These are phyloP conservation scores for Baudoinia panamericana DNA, from an alignment of 495 filamentous ascomycete genomes.

Conservation along the genomic window DNA sequence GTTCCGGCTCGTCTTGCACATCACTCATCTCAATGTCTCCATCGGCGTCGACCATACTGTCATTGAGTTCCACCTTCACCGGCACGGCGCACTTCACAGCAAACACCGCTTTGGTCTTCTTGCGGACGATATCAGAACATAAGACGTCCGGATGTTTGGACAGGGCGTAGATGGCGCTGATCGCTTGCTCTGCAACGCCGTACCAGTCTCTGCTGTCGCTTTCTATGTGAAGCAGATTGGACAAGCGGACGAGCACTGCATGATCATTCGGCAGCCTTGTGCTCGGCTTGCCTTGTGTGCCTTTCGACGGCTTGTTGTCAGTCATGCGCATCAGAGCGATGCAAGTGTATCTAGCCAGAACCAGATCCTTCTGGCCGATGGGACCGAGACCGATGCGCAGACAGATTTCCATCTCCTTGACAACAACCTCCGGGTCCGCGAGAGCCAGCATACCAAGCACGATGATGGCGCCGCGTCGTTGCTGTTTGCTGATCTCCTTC, in stretches of 20 bases:
- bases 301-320: slow-evolving; percentile 43
- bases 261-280: slow-evolving; percentile 86
- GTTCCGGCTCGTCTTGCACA: slow-evolving; percentile 23
- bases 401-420: slow-evolving; percentile 88
- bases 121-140: slow-evolving; percentile 79
- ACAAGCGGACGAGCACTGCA: slow-evolving; percentile 64
- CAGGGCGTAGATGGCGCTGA: slow-evolving; percentile 88
- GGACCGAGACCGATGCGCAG: slow-evolving; percentile 75
- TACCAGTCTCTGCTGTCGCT: slow-evolving; percentile 90
- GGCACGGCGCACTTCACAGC: slow-evolving; percentile 15
- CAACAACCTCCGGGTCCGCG: slow-evolving; percentile 80
- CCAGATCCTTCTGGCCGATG: slow-evolving; percentile 66
- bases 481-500: slow-evolving; percentile 83
- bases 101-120: slow-evolving; percentile 80
- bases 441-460: slow-evolving; percentile 94
- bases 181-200: slow-evolving; percentile 93
- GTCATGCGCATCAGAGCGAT: slow-evolving; percentile 80
- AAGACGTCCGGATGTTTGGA: slow-evolving; percentile 89
- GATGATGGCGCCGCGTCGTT: slow-evolving; percentile 86
- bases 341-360: slow-evolving; percentile 87
- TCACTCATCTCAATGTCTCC: slow-evolving; percentile 32
- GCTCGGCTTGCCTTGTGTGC: slow-evolving; percentile 43
- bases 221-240: slow-evolving; percentile 68
- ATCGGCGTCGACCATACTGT: slow-evolving; percentile 27
- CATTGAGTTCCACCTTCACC: slow-evolving; percentile 27